Conservation (phyloP, 192 early-diverging fungal species). For the Linnemannia zychae region DNA sequence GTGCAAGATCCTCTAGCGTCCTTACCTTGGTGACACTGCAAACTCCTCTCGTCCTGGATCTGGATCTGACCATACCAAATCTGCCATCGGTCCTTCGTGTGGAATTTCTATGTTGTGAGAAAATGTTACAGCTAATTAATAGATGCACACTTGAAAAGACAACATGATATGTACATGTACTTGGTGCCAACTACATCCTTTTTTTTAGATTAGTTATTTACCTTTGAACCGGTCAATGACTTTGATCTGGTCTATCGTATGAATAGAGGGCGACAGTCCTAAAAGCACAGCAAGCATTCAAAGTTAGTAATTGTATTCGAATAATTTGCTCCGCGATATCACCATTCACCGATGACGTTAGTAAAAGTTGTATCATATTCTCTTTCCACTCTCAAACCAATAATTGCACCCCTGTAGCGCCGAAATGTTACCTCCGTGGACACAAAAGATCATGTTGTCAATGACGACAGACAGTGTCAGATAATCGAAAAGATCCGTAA, state of each 20-base stretch:
- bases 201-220: slow-evolving; percentile 20
- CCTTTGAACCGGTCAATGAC: slow-evolving; percentile 88
- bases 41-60: slow-evolving; percentile 83
- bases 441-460: slow-evolving; percentile 92
- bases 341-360: no score
- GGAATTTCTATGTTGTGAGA: slow-evolving; percentile 78
- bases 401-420: neutral
- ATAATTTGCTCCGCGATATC: slow-evolving; percentile 19
- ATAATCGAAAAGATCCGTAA: slow-evolving; percentile 96
- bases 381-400: no score
- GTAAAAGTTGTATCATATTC: no score
- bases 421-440: slow-evolving; percentile 84
- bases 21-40: slow-evolving; percentile 80
- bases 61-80: slow-evolving; percentile 94
- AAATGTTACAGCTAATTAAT: neutral
- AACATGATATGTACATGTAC: neutral
- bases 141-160: neutral
- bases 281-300: neutral
- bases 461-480: slow-evolving; percentile 90
- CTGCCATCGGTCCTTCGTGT: slow-evolving; percentile 95
- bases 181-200: neutral
- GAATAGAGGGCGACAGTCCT: slow-evolving; percentile 86
- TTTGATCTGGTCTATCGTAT: slow-evolving; percentile 89
- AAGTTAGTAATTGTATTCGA: neutral
- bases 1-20: neutral